A percentile compares a stretch with the other conserved stretches of the same genome.
phyloP scores from a whole-genome alignment of 2,329 filamentous ascomycete genomes.

The Endocalyx cinctus region DNA sequence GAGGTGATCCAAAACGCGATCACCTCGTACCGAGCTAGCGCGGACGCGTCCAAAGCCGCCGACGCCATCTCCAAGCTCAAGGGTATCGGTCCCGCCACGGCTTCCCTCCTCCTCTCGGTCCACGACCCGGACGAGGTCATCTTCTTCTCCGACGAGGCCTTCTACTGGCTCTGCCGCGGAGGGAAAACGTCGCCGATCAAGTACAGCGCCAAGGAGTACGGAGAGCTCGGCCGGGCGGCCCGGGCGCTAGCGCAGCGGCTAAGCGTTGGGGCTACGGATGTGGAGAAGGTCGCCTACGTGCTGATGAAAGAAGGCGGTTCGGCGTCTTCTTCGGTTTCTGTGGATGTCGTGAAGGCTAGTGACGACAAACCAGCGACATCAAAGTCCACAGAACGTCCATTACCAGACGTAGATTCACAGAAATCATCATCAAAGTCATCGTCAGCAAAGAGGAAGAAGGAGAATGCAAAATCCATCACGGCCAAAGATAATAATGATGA shows the following conservation, averaged over 20 bases:
- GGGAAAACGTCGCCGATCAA: constrained; percentile 52
- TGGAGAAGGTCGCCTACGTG: constrained; percentile 69
- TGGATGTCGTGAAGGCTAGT: constrained; percentile 2
- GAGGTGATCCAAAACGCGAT: constrained; percentile 50
- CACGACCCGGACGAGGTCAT: constrained; percentile 54
- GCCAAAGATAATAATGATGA: constrained; percentile 12
- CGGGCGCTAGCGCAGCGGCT: constrained; percentile 43
- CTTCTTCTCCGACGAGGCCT: constrained; percentile 80
- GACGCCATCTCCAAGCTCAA: constrained; percentile 55
- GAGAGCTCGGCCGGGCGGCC: constrained; percentile 43
- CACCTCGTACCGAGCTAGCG: constrained; percentile 34
- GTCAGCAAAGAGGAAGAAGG: constrained; percentile 18
- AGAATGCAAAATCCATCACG: too few relatives aligned
- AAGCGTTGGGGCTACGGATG: constrained; percentile 52
- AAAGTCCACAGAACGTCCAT: too few relatives aligned
- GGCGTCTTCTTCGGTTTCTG: constrained; percentile 5
- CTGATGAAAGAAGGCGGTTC: constrained; percentile 43
- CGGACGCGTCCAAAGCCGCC: constrained; percentile 39
- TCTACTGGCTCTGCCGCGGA: constrained; percentile 63
- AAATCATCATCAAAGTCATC: too few relatives aligned
- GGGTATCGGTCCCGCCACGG: constrained; percentile 76
- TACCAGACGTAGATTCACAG: constrained; percentile 1
- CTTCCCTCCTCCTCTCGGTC: constrained; percentile 66
- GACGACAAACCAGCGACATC: constrained; percentile 7
- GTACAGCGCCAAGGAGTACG: constrained; percentile 68